Evolutionary conservation across 1,139 yeast genomes (phyloP), one percentile per base, ranked within the genome.

Genomic region (Pichia terricola): DNA sequence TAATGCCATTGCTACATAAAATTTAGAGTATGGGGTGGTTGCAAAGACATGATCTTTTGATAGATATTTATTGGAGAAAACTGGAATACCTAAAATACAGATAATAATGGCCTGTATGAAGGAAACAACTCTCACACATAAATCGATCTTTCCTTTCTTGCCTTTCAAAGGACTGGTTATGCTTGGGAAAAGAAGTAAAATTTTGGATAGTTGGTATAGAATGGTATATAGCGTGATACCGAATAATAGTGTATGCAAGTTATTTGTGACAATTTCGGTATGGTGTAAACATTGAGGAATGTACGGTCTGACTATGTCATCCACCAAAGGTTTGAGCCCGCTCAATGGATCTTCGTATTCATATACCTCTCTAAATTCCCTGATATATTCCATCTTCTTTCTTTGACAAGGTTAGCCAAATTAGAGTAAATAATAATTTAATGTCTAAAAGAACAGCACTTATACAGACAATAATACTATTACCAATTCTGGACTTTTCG

Each of bases 101-200:
- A 88, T 80, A 37, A 81, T 51, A 3, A 80, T 46, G 45, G 89
- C 75, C 62, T 91, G 96, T 36, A 88, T 72, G 77, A 83, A 83
- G 3, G 97, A 86, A 3, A 88, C 96, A 26, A 84, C 74, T 62
- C 91, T 96, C 53, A 89, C 81, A 60, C 88, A 94, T 57, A 86
- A 86, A 61, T 91, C 89, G 54, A 81, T 61, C 55, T 69, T 69
- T 34, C 74, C 70, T 50, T 76, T 74, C 8, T 63, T 54, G 8
- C 68, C 69, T 63, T 84, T 83, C 41, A 68, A 55, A 11, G 44
- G 41, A 5, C 44, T 39, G 22, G 40, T 36, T 8, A 55, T 40
- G 1, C 37, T 11, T 5, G 53, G 50, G 32, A 50, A 39, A 7
- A 75, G 72, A 34, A 83, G 68, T 27, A 78, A 37, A 34, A 60